Evolutionary conservation across 805 yeast species (phyloP).

Genomic region (Ogataea parapolymorpha): DNA sequence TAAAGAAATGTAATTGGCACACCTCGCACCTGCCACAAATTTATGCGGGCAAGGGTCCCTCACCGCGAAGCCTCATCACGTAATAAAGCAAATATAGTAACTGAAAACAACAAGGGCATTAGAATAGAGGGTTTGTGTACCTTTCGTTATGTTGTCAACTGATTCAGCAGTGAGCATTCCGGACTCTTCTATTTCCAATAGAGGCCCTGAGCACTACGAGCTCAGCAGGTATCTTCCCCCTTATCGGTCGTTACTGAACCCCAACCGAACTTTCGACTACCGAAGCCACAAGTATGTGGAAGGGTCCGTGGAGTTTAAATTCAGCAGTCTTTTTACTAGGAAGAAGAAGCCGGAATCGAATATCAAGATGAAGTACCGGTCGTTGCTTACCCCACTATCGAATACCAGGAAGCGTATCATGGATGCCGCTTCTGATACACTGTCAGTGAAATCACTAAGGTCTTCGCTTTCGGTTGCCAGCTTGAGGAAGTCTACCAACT

Average conservation of each 20-base stretch:
- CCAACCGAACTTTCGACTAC: constrained; percentile 49
- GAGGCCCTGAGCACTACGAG: constrained; percentile 13
- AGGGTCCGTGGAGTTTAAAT: constrained; percentile 19
- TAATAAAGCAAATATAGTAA: background rate
- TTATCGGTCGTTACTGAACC: constrained; percentile 49
- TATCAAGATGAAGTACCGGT: constrained; percentile 47
- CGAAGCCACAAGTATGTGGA: constrained; percentile 40
- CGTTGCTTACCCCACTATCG: constrained; percentile 37
- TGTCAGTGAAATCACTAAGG: constrained; percentile 37
- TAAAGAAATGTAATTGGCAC: background rate
- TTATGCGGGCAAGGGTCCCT: constrained; percentile 5
- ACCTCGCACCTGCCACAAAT: constrained; percentile 8
- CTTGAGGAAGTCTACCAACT: constrained; percentile 6
- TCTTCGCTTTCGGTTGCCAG: constrained; percentile 24
- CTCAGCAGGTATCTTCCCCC: constrained; percentile 41
- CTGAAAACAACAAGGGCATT: background rate
- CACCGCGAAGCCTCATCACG: constrained; percentile 10
- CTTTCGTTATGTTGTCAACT: background rate
- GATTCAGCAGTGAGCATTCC: background rate
- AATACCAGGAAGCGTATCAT: constrained; percentile 27
- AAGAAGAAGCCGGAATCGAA: constrained; percentile 11
- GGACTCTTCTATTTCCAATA: constrained; percentile 2
- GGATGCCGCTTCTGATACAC: constrained; percentile 43
- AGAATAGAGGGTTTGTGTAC: background rate
- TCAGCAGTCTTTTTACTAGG: constrained; percentile 11